A percentile compares a stretch with the other conserved stretches of the same genome.
Evolutionary conservation across 208 protist genomes (phyloP).

Genomic region (Crithidia expoeki): DNA sequence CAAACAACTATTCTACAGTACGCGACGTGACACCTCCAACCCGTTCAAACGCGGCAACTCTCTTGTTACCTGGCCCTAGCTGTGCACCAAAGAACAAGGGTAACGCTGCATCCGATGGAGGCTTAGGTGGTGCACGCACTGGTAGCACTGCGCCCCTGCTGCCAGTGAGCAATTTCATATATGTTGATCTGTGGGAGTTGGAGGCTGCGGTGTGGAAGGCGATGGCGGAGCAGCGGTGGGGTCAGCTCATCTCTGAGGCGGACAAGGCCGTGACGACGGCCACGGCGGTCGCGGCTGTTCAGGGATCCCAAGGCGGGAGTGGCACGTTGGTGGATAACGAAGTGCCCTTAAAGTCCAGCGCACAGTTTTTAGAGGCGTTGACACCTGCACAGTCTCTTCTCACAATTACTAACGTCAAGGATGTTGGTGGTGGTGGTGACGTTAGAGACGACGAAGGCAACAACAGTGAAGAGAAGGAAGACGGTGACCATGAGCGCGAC

Average conservation of each 20-base stretch:
- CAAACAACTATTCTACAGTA: conserved; percentile 45
- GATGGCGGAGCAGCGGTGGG: conserved; percentile 19
- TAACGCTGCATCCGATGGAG: conserved; percentile 1
- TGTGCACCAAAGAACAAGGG: no score
- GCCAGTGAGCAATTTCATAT: conserved; percentile 15
- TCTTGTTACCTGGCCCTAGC: no score
- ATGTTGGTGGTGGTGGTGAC: no score
- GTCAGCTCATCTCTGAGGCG: neutral
- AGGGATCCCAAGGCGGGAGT: no score
- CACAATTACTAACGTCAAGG: neutral
- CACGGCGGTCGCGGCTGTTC: no score
- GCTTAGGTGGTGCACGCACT: no score
- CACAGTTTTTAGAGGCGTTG: neutral
- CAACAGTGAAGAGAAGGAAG: neutral
- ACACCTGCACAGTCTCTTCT: conserved; percentile 1
- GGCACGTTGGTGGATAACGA: no score
- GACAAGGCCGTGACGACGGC: no score
- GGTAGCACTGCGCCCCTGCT: neutral
- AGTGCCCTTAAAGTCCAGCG: no score
- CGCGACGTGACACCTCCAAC: conserved; percentile 21
- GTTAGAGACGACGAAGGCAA: no score
- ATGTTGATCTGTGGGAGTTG: conserved; percentile 21
- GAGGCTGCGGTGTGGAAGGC: conserved; percentile 24
- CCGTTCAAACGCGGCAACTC: no score
- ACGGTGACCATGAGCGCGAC: neutral